Evolutionary conservation across 768 basidiomycete genomes (phyloP).

Genomic region (Tubosaeta sp.): DNA sequence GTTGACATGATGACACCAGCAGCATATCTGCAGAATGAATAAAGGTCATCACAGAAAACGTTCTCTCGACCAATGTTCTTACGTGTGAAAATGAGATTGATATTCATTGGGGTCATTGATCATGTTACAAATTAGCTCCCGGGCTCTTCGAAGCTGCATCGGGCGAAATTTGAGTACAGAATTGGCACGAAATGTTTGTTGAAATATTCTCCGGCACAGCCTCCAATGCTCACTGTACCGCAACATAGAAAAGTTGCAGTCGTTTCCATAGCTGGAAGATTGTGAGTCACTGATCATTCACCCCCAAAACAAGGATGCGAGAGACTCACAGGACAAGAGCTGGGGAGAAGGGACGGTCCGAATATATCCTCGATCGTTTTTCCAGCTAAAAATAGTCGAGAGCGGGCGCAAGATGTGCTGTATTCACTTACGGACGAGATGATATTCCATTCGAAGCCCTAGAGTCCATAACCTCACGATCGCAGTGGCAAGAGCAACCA

Average conservation of each 20-base stretch:
- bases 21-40: slow-evolving; percentile 21
- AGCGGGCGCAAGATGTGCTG: too few species aligned
- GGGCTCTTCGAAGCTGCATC: not conserved
- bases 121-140: not conserved
- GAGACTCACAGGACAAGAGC: not conserved
- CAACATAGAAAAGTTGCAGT: not conserved
- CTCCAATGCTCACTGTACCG: not conserved
- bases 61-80: not conserved
- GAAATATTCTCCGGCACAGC: slow-evolving; percentile 2
- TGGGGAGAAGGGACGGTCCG: slow-evolving; percentile 1
- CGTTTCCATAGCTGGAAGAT: not conserved
- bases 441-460: too few species aligned
- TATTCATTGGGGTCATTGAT: not conserved
- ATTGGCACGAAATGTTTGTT: slow-evolving; percentile 1
- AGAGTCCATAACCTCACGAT: too few species aligned
- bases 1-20: slow-evolving; percentile 24
- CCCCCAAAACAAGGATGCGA: not conserved
- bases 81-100: slow-evolving; percentile 3
- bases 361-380: not conserved
- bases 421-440: too few species aligned
- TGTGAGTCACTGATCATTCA: not conserved
- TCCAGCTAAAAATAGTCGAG: too few species aligned
- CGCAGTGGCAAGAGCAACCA: too few species aligned
- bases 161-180: not conserved
- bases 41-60: too few species aligned